Evolutionary conservation across 345 rosid species (phyloP), one percentile per base, ranked within the genome.

Genomic region (Syzygium aqueum): DNA sequence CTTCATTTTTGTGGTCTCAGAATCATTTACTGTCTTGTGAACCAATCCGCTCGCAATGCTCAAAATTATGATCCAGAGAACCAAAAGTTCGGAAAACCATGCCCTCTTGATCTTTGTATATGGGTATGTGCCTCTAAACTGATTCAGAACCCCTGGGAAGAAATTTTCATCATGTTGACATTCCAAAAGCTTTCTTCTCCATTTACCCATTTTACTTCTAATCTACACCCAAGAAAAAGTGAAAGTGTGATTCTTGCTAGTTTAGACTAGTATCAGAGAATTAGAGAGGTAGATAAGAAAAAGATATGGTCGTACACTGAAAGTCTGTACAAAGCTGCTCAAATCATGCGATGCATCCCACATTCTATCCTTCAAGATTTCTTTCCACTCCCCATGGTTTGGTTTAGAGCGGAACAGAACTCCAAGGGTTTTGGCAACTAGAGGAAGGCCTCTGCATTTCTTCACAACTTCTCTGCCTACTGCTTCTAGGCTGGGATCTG

Each of bases 381-480:
- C 89, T 77, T 91, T 89, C 93, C 93, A 92, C 86, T 92, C 91
- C 27, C 51, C 85, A 6, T 51, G 88, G 56, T 92, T 84, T 17
- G 78, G 77, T 84, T 89, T 90, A 27, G 87, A 87, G 53, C 86
- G 88, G 85, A 93, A 86, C 16, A 91, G 88, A 83, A 91, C 89
- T 51, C 94, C 94, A 2, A 93, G 87, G 43, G 89, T 87, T 82
- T 91, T 93, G 67, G 89, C 87, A 43, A 93, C 93, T 85, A 92
- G 88, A 78, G 93, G 91, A 65, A 90, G 53, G 50, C 93, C 93
- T 23, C 53, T 54, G 77, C 94, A 93, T 86, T 93, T 93, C 27
- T 86, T 67, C 63, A 87, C 92, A 30, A 92, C 86, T 84, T 87
- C 84, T 86, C 90, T 89, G 11, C 92, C 94, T 33, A 86, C 21